Percentiles rank a stretch among this genome's conserved stretches.
These are phyloP conservation scores for Termitomyces sp. DNA, from an alignment of 1,284 basidiomycete species.

Conservation along the genomic window DNA sequence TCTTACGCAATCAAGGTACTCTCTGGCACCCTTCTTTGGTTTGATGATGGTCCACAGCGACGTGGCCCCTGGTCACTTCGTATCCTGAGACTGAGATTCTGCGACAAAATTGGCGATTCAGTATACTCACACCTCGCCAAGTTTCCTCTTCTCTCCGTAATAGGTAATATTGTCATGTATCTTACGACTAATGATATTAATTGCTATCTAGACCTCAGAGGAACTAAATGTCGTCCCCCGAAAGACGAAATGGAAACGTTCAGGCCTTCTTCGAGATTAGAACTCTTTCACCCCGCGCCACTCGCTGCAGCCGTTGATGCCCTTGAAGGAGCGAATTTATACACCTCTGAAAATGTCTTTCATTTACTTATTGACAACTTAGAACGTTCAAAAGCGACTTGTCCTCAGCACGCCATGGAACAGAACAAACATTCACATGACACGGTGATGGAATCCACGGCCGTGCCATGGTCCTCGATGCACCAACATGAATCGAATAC, in stretches of 20 bases:
- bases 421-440: background rate
- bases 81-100: slow-evolving; percentile 46
- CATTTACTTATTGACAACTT: slow-evolving; percentile 28
- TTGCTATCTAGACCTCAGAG: slow-evolving; percentile 43
- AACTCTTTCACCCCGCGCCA: slow-evolving; percentile 27
- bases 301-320: slow-evolving; percentile 26
- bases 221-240: slow-evolving; percentile 36
- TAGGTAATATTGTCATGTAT: slow-evolving; percentile 37
- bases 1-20: slow-evolving; percentile 46
- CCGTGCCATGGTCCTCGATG: background rate
- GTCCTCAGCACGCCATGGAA: background rate
- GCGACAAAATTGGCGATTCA: slow-evolving; percentile 36
- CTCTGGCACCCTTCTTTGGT: slow-evolving; percentile 29
- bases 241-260: slow-evolving; percentile 11
- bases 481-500: slow-evolving; percentile 7
- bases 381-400: slow-evolving; percentile 15
- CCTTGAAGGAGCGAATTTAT: slow-evolving; percentile 23
- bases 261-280: slow-evolving; percentile 16
- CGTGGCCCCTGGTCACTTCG: slow-evolving; percentile 55
- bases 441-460: background rate
- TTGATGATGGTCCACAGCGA: slow-evolving; percentile 19
- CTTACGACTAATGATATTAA: slow-evolving; percentile 6
- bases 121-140: slow-evolving; percentile 34
- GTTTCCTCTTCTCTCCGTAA: slow-evolving; percentile 51
- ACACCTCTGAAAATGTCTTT: slow-evolving; percentile 28